Base-by-base conservation (phyloP, 768 basidiomycete species). In the Tubosaeta sp. region DNA sequence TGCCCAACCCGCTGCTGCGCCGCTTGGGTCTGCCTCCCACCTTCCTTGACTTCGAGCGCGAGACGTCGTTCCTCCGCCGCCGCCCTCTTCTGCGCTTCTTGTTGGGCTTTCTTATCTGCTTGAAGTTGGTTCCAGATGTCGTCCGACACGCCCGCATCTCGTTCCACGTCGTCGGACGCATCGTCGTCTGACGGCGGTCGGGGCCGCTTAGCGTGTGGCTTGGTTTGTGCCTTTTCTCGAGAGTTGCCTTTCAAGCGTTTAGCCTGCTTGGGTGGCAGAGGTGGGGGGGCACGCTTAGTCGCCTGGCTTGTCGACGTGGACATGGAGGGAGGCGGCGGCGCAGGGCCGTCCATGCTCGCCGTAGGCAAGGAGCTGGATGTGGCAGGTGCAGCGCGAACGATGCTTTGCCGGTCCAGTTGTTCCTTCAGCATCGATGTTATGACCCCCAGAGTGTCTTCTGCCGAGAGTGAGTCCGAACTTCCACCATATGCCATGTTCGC, bases 101-200 rank as follows among this genome's bases (percentile, higher is more conserved):
- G 56, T 26, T 59, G 62, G 2, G 62, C 69, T 0, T 64, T 67
- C 31, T 66, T 67, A 43, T 63, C 68, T 10, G 65, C 68, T 44
- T 81, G 75, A 1, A 86, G 70, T 55, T 80, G 72, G 8, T 58
- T 43, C 85, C 84, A 86, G 9, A 78, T 59, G 3, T 61, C 68
- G 60, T 86, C 80, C 0, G 74, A 60, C 1, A 86, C 81, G 0
- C 79, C 84, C 12, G 71, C 54, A 59, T 85, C 84, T 14, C 81
- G 76, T 13, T 37, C 57, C 2, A 49, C n/a, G n/a, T n/a, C 59
- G 27, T 29, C 59, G 17, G 52, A 39, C 16, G 56, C 49, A 27
- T 38, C 58, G 5, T 52, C 44, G 7, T 44, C 35, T 3, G 29
- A 7, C 51, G 50, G 45, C 19, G 47, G 56, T 6, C 29, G 54